Conservation (phyloP, 495 filamentous ascomycete species). For the Talaromyces adpressus region DNA sequence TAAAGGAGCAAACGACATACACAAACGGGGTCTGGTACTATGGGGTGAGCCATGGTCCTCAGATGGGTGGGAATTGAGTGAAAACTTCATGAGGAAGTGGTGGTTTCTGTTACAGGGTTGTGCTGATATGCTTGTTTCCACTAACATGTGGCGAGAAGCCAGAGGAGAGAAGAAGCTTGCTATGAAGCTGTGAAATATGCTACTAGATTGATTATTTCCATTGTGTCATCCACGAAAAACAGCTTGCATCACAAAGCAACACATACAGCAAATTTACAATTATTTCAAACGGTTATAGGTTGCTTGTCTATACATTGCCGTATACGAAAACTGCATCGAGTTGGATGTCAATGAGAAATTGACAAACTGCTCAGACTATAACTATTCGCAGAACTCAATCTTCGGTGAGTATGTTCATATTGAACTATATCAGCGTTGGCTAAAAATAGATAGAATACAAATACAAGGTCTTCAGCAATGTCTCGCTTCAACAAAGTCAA, state of each 20-base stretch:
- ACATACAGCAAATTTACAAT: neutral
- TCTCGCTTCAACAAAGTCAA: neutral
- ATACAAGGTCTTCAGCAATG: no score
- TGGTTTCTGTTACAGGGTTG: constrained; percentile 31
- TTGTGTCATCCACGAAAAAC: neutral
- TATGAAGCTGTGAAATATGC: neutral
- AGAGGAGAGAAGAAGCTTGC: constrained; percentile 21
- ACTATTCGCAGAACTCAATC: neutral
- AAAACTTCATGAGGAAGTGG: constrained; percentile 29
- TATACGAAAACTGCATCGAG: neutral
- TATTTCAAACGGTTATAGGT: neutral
- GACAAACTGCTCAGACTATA: neutral
- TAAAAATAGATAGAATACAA: no score
- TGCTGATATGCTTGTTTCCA: constrained; percentile 25
- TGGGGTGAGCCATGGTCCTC: constrained; percentile 36
- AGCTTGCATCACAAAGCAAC: neutral
- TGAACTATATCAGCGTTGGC: no score
- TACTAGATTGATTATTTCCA: neutral
- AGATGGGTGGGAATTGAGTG: constrained; percentile 30
- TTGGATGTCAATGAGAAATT: neutral
- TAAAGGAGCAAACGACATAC: neutral
- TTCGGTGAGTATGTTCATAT: no score
- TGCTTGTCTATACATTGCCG: no score
- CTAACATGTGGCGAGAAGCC: constrained; percentile 31
- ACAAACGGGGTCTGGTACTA: constrained; percentile 20